These are phyloP conservation scores for Microdochium bolleyi DNA, from an alignment of 2,329 filamentous ascomycete genomes.

Conservation along the genomic window DNA sequence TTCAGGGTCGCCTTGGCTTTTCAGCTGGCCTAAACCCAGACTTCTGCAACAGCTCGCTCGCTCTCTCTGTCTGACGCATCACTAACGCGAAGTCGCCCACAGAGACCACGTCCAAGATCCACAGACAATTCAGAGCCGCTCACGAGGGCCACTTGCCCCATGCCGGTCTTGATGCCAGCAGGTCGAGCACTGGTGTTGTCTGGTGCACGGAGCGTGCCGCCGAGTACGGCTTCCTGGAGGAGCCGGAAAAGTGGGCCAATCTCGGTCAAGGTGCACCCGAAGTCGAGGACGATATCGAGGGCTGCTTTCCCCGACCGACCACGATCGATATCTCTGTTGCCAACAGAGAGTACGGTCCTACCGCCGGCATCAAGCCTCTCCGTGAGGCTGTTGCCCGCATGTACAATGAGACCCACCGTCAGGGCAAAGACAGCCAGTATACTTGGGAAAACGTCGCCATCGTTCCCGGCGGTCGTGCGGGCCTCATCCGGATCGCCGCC, in stretches of 20 bases:
- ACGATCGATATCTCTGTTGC: conserved; percentile 70
- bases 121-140: conserved; percentile 80
- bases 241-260: conserved; percentile 83
- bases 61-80: neutral
- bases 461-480: conserved; percentile 86
- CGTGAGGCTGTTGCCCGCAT: conserved; percentile 82
- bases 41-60: neutral
- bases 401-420: conserved; percentile 87
- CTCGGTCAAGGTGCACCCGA: conserved; percentile 90
- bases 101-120: conserved; percentile 79
- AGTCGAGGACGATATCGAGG: conserved; percentile 85
- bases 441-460: conserved; percentile 98
- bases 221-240: conserved; percentile 81
- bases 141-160: conserved; percentile 89
- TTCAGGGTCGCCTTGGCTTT: neutral
- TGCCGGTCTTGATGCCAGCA: conserved; percentile 79
- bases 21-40: neutral
- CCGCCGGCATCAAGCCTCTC: conserved; percentile 85
- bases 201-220: conserved; percentile 85
- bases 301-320: conserved; percentile 77
- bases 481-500: conserved; percentile 88
- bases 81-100: conserved; percentile 5
- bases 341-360: conserved; percentile 85
- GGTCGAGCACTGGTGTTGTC: conserved; percentile 87
- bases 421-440: conserved; percentile 83